Percentiles rank a stretch among this genome's conserved stretches.
Evolutionary conservation across 306 rosid genomes (phyloP).

Genomic region (Prunus mira): DNA sequence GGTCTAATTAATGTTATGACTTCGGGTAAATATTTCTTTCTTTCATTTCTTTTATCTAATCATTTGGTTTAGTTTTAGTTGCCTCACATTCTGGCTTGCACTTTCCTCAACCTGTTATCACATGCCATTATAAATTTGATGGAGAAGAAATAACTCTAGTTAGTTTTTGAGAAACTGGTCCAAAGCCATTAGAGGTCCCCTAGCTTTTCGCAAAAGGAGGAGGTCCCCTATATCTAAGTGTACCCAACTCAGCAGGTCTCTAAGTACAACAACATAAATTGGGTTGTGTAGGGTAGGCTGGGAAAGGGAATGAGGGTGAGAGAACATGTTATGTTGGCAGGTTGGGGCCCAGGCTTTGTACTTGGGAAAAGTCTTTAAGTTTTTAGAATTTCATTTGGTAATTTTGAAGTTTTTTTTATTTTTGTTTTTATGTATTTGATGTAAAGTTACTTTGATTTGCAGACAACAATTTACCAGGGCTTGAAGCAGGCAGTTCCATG

Average conservation of each 20-base stretch:
- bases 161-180: neutral
- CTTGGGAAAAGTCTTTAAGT: neutral
- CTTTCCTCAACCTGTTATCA: too few relatives aligned
- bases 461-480: conserved; percentile 55
- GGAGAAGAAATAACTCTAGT: neutral
- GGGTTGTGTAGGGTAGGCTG: neutral
- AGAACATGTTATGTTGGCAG: neutral
- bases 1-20: too few relatives aligned
- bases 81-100: neutral
- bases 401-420: neutral
- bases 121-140: neutral
- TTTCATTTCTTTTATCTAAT: neutral
- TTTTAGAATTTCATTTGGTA: neutral
- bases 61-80: neutral
- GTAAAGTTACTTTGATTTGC: neutral
- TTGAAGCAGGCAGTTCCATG: conserved; percentile 71
- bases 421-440: neutral
- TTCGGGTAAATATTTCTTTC: neutral
- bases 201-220: neutral
- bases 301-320: neutral
- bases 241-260: neutral
- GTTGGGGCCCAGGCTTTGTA: neutral
- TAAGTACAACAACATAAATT: neutral
- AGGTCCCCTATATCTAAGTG: neutral
- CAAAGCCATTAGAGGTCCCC: neutral